Evolutionary conservation across 352 stramenopile genomes (phyloP), one percentile per base, ranked within the genome.

Genomic region (Pythium folliculosum): DNA sequence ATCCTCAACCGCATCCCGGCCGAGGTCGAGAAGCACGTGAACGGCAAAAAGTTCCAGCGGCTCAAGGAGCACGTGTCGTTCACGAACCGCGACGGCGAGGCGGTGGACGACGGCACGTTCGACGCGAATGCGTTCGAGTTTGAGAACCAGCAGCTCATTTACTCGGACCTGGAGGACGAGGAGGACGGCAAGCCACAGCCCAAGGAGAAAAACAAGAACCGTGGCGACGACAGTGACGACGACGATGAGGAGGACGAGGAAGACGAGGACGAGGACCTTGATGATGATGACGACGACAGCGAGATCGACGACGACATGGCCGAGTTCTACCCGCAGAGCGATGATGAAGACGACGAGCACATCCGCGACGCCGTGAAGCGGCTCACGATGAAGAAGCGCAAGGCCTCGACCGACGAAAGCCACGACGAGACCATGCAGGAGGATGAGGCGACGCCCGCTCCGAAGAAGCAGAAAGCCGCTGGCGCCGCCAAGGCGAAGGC

Each of bases 11-110:
- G 84, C 59, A 97, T 97, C 55, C 91, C 91, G 13, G 67, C 73
- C 14, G 82, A 97, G 68, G 82, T 97, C 16, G 90, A 97, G 76
- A 91, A 87, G 48, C 91, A 97, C 70, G 80, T 97, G 62, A 88
- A 90, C 43, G 91, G 91, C 44, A 96, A 96, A 59, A 88, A 87
- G 56, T 97, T 91, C 73, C 72, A 88, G 67, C 84, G 86, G 12
- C 70, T 93, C 69, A 92, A 92, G 66, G 73, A 86, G 60, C 76
- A 94, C 57, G 83, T 91, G 49, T 84, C 87, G 64, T 72, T 89
- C 45, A 71, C 62, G 23, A 72, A 57, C 53, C 62, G 75, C 21
- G 77, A 73, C 23, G 65, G 61, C 32, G 76, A 67, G 17, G 69
- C 76, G 16, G 72, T 70, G 22, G 71, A 81, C 10, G 75, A 81